phyloP scores from a whole-genome alignment of 805 yeast genomes.

The Dipodascopsis uninucleata region DNA sequence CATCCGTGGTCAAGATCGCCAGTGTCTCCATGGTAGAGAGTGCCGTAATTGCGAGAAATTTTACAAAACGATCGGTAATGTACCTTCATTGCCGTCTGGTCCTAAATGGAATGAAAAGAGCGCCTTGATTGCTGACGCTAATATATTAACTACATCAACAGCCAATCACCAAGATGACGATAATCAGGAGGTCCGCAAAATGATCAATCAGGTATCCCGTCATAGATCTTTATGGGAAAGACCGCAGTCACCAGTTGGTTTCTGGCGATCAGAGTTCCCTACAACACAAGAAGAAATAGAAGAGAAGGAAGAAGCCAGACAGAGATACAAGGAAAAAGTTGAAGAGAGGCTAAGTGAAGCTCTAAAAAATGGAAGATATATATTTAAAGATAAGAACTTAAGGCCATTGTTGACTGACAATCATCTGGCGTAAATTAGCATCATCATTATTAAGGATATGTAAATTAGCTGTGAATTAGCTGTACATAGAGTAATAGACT shows the following conservation, averaged over 20 bases:
- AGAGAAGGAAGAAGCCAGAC: constrained; percentile 40
- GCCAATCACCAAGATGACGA: not conserved
- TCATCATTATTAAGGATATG: not conserved
- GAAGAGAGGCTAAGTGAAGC: constrained; percentile 46
- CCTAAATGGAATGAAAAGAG: constrained; percentile 34
- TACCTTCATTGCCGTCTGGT: constrained; percentile 27
- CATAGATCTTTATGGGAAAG: constrained; percentile 36
- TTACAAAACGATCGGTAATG: constrained; percentile 35
- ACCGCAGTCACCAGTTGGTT: constrained; percentile 55
- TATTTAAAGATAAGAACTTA: constrained; percentile 41
- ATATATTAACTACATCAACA: not conserved
- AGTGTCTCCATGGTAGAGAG: constrained; percentile 38
- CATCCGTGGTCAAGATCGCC: constrained; percentile 37
- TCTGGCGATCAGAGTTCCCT: constrained; percentile 58
- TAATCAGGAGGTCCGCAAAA: not conserved
- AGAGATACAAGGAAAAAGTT: constrained; percentile 41
- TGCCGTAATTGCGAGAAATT: constrained; percentile 39
- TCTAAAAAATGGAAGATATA: constrained; percentile 41
- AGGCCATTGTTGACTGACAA: no score
- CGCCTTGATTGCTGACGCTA: not conserved
- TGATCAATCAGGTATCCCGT: constrained; percentile 26
- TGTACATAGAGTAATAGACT: no score
- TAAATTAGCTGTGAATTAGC: no score
- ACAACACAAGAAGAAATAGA: constrained; percentile 48
- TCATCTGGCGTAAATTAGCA: not conserved